phyloP scores from a whole-genome alignment of 306 rosid species.

The Pyrus pyrifolia region DNA sequence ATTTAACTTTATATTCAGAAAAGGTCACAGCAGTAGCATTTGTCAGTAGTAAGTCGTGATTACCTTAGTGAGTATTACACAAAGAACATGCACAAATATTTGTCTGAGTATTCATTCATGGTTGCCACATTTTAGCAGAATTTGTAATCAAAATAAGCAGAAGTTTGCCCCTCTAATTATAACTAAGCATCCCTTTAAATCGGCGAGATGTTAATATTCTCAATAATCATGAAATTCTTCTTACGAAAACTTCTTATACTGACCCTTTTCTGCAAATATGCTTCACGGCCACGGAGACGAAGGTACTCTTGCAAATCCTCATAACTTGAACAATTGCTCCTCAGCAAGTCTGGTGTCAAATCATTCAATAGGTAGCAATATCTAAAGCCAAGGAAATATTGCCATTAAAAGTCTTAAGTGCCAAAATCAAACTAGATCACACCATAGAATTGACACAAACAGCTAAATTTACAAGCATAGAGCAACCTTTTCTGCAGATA shows the following conservation, averaged over 20 bases:
- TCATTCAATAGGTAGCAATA: slow-evolving; percentile 88
- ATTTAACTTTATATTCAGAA: background rate
- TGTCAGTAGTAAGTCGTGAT: background rate
- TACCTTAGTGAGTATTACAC: background rate
- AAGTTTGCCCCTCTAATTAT: background rate
- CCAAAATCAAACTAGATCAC: slow-evolving; percentile 8
- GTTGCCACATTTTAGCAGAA: background rate
- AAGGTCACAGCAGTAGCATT: background rate
- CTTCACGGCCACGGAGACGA: slow-evolving; percentile 68
- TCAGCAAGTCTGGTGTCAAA: slow-evolving; percentile 72
- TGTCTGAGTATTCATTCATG: background rate
- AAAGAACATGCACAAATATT: background rate
- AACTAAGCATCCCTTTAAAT: background rate
- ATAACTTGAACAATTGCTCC: slow-evolving; percentile 53
- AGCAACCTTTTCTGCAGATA: background rate
- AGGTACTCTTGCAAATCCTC: slow-evolving; percentile 65
- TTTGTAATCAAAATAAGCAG: background rate
- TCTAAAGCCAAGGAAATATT: slow-evolving; percentile 38
- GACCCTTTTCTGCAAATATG: slow-evolving; percentile 84
- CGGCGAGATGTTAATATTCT: background rate
- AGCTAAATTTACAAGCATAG: background rate
- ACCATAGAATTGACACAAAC: background rate
- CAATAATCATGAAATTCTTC: background rate
- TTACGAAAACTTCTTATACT: background rate
- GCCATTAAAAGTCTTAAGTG: slow-evolving; percentile 6